Evolutionary conservation across 441 rosid species (phyloP), one percentile per base, ranked within the genome.

Genomic region (Hura crepitans): DNA sequence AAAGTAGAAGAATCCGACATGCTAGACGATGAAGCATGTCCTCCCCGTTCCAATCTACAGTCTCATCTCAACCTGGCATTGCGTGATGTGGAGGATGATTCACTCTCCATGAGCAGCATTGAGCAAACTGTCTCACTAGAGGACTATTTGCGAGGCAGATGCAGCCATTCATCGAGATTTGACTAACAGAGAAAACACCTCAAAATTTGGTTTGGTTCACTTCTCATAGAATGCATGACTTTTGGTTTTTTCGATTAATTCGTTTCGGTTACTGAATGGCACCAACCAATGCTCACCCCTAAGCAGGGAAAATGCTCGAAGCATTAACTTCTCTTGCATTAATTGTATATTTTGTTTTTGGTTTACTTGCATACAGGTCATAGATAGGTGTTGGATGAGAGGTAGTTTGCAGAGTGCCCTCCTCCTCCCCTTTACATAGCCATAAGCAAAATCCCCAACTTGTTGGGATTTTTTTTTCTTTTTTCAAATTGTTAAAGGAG

Each of bases 11-110:
- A 77, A 50, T 79, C 81, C 33, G 61, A 51, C 6, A 49, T 63
- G 70, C 73, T 75, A 10, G 91, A 85, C 3, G 92, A 76, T 27
- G 82, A 81, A 62, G 72, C 82, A 13, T 80, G 79, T 68, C 87
- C 88, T 65, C 87, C 87, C 4, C 65, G 77, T 73, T 87, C 86
- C 5, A 85, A 83, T 71, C 80, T 94, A 31, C 85, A 83, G 71
- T 89, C 94, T 37, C 93, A 90, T 82, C 92, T 92, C 39, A 90
- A 86, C 83, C 89, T 94, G 56, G 97, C 94, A 6, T 71, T 94
- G 62, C 85, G 84, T 49, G 97, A 89, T 73, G 75, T 92, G 80
- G 99, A 90, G 33, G 97, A 87, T 39, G 94, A 94, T 71, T 82
- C 85, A 20, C 77, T 81, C 66, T 90, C 96, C 1, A 47, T 72